Percentiles rank a stretch among this genome's conserved stretches.
These are phyloP conservation scores for Fusarium sambucinum DNA, from an alignment of 2,329 filamentous ascomycete genomes.

Conservation along the genomic window DNA sequence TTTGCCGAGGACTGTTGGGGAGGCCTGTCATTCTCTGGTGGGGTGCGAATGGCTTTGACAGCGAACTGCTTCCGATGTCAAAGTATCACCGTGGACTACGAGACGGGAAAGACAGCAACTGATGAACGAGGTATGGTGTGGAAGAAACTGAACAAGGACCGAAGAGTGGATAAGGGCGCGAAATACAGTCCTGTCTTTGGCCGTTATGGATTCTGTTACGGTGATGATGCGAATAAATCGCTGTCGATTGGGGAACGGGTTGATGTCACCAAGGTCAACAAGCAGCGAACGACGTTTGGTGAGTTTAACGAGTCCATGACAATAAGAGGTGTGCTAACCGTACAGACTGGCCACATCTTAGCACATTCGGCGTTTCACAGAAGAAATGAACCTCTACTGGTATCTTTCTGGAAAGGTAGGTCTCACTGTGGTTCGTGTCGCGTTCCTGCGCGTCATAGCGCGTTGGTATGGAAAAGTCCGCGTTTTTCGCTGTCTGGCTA, in stretches of 20 bases:
- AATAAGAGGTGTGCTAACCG: accelerated
- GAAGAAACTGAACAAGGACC: constrained; percentile 46
- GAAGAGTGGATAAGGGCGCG: constrained; percentile 40
- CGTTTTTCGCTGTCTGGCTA: neutral
- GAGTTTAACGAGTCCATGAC: neutral
- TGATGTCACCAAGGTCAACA: constrained; percentile 29
- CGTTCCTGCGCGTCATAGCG: neutral
- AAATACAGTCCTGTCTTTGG: constrained; percentile 46
- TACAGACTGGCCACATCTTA: constrained; percentile 40
- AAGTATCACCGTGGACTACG: constrained; percentile 45
- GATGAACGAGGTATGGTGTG: constrained; percentile 40
- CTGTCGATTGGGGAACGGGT: constrained; percentile 30
- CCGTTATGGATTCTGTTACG: constrained; percentile 44
- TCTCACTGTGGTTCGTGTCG: neutral
- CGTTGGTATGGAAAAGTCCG: neutral
- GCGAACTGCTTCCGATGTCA: constrained; percentile 44
- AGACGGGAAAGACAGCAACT: constrained; percentile 35
- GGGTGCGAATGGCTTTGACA: constrained; percentile 37
- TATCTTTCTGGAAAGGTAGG: no score
- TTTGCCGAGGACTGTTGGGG: constrained; percentile 44
- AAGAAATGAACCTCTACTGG: constrained; percentile 30
- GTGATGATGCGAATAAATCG: neutral
- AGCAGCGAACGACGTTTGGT: constrained; percentile 40
- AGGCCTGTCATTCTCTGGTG: constrained; percentile 33
- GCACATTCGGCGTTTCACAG: constrained; percentile 28